A percentile compares a stretch with the other conserved stretches of the same genome.
phyloP scores from a whole-genome alignment of 139 green algal species.

The Coelastrella sp. region DNA sequence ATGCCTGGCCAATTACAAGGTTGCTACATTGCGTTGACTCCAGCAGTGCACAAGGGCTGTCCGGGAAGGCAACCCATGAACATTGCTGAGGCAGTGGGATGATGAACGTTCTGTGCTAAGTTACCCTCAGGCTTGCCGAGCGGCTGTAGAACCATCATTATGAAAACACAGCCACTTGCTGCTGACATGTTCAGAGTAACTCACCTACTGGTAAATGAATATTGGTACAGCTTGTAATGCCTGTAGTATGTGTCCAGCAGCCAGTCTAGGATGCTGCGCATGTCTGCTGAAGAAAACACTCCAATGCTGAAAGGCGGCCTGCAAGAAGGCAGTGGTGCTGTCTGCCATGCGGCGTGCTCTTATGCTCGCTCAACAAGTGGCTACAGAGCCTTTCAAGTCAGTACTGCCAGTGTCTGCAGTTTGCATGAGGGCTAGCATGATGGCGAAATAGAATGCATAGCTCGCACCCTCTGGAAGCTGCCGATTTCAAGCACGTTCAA shows the following conservation, averaged over 20 bases:
- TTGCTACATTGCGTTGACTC: no score
- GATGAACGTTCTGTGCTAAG: neutral
- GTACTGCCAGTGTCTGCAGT: no score
- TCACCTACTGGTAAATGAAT: conserved; percentile 71
- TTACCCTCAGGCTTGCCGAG: neutral
- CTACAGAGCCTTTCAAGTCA: no score
- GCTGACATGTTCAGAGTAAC: neutral
- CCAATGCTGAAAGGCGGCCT: conserved; percentile 76
- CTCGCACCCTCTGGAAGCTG: no score
- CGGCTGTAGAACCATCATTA: neutral
- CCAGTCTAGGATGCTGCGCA: conserved; percentile 67
- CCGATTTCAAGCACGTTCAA: no score
- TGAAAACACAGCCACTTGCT: neutral
- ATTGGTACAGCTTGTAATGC: conserved; percentile 85
- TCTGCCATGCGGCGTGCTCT: no score
- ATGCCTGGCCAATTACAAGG: no score
- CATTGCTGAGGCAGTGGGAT: neutral
- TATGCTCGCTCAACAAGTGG: neutral
- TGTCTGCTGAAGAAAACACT: conserved; percentile 68
- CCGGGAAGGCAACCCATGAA: neutral
- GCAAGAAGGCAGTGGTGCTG: neutral
- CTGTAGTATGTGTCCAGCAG: conserved; percentile 74
- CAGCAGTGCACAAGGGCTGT: neutral
- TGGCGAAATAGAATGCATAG: no score
- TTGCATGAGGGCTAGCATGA: no score